Base-by-base conservation (phyloP, 805 yeast genomes). In the Yamadazyma phyllophila region DNA sequence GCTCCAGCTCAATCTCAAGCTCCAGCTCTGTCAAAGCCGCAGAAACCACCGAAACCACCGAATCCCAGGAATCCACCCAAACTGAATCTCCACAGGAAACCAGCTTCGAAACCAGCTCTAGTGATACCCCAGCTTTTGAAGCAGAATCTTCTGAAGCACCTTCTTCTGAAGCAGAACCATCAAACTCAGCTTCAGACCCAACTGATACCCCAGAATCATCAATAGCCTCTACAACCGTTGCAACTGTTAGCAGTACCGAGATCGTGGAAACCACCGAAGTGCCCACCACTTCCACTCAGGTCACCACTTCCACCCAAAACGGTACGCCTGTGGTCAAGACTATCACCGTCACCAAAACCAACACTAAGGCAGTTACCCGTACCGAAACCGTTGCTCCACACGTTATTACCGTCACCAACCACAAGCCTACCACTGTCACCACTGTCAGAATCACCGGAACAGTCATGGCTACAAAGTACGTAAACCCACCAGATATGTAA, bases 381-480 rank as follows among this genome's bases (percentile, higher is more conserved):
- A 47, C 56, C n/a, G 43, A 43, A 20, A 47, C 49, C 5, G 44
- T 46, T 13, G 26, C 44, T n/a, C 51, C 54, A 7, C 41, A 31
- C 15, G 33, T 47, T 39, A 39, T 37, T 12, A 46, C 52, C 5
- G 29, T 48, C 16, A 53, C 57, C 12, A 33, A 48, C 12, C 41
- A 41, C 35, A 38, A 38, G 2, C 50, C 53, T 7, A 46, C 56
- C 24, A 52, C 54, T 13, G 43, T 50, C 2, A 48, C 48, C 7
- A 50, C 54, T 9, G 49, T 50, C 3, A 50, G 50, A 41, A 26
- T 30, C 29, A 42, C 47, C 10, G 54, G 54, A n/a, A 50, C 58
- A 7, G 42, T 43, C 6, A 35, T 45, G 20, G 50, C 52, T 12
- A 51, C 54, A 12, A 39, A 50, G 41, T 53, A 50, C 29, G 34